phyloP scores from a whole-genome alignment of 371 early-diverging fungal genomes.

The Mortierella sp. region DNA sequence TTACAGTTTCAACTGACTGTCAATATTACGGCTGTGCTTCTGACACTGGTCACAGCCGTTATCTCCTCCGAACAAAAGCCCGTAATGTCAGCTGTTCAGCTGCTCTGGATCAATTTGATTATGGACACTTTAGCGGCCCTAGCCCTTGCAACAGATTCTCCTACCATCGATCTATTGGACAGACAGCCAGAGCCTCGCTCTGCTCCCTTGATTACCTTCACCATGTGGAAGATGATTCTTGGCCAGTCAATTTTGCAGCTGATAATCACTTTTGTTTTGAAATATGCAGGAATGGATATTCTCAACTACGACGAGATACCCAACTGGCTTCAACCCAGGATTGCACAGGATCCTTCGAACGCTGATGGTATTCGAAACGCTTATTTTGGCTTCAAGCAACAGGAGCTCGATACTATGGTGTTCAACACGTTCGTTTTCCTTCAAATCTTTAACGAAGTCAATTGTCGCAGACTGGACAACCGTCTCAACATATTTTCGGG shows the following conservation, averaged over 20 bases:
- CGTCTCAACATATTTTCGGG: conserved; percentile 73
- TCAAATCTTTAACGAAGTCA: conserved; percentile 84
- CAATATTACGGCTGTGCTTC: conserved; percentile 77
- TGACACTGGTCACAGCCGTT: conserved; percentile 75
- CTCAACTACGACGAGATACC: conserved; percentile 42
- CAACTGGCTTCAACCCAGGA: conserved; percentile 5
- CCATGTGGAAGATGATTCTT: conserved; percentile 85
- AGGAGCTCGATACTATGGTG: conserved; percentile 68
- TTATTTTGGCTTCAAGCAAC: conserved; percentile 23
- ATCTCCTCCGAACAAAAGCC: conserved; percentile 62
- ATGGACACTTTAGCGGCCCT: conserved; percentile 87
- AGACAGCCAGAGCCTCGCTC: conserved; percentile 71
- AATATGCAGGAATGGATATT: conserved; percentile 64
- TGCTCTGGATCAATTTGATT: conserved; percentile 86
- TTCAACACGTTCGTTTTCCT: conserved; percentile 87
- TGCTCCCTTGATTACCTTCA: conserved; percentile 71
- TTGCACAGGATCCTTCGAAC: background rate
- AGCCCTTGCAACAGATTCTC: conserved; percentile 82
- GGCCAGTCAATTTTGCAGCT: conserved; percentile 75
- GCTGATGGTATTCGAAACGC: conserved; percentile 5
- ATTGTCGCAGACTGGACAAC: conserved; percentile 78
- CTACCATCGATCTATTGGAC: conserved; percentile 72
- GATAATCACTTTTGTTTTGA: conserved; percentile 63
- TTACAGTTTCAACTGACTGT: conserved; percentile 86
- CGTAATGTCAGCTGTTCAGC: conserved; percentile 77